These are phyloP conservation scores for Chlamydomonas sphaeroides DNA, from an alignment of 139 green algal species.

Conservation along the genomic window DNA sequence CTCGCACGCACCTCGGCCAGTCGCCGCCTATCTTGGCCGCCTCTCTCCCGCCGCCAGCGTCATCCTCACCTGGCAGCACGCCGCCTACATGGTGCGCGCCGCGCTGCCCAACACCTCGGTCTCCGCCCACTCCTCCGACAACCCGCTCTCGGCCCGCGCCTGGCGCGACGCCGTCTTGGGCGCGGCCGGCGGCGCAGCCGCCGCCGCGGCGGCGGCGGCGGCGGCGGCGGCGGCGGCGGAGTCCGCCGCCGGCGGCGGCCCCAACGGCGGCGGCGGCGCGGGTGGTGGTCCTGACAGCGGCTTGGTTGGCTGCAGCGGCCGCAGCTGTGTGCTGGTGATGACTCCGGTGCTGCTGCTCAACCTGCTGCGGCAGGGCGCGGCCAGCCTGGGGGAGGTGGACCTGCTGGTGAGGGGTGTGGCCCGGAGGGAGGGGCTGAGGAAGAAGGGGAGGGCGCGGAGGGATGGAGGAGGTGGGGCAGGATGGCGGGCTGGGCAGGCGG, in stretches of 20 bases:
- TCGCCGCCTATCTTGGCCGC: too few species aligned
- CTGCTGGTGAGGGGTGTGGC: constrained; percentile 14
- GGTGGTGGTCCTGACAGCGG: background rate
- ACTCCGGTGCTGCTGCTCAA: constrained; percentile 3
- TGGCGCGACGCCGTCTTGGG: background rate
- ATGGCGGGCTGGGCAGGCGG: background rate
- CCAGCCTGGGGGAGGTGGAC: background rate
- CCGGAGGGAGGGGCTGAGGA: background rate
- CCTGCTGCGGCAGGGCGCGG: constrained; percentile 4
- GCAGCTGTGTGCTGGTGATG: constrained; percentile 17
- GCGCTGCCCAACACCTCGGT: background rate
- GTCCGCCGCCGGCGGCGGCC: background rate
- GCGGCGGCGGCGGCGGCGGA: too few species aligned
- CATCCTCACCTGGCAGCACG: constrained; percentile 47
- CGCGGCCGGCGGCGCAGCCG: background rate
- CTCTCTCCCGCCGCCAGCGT: constrained; percentile 47
- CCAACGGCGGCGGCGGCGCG: background rate
- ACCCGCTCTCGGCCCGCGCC: background rate
- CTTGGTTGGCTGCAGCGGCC: too few species aligned
- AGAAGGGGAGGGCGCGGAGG: background rate
- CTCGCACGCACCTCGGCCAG: too few species aligned
- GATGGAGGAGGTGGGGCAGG: background rate
- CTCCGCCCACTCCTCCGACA: background rate
- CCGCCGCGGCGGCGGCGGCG: too few species aligned
- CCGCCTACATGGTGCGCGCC: background rate